These are phyloP conservation scores for Solanum pimpinellifolium DNA, from an alignment of 257 asterid species.

Conservation along the genomic window DNA sequence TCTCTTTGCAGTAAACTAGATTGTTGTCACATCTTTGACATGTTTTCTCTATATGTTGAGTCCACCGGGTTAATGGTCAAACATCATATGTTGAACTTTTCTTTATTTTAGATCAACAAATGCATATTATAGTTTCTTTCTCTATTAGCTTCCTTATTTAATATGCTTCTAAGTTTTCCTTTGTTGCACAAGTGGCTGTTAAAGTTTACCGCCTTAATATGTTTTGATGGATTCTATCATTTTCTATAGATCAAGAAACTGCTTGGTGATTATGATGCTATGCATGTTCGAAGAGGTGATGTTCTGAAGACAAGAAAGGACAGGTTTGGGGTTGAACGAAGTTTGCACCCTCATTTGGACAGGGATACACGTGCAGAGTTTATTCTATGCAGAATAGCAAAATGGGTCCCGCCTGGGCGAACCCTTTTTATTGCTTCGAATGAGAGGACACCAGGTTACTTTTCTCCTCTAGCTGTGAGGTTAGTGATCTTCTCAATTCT, in stretches of 20 bases:
- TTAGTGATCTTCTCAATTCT: slow-evolving; percentile 5
- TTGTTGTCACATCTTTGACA: not conserved
- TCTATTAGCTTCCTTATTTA: not conserved
- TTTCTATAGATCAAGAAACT: slow-evolving; percentile 53
- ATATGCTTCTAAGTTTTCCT: not conserved
- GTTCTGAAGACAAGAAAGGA: slow-evolving; percentile 78
- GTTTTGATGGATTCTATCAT: not conserved
- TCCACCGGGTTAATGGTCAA: not conserved
- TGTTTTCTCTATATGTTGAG: not conserved
- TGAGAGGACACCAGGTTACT: slow-evolving; percentile 74
- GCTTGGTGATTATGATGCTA: slow-evolving; percentile 91
- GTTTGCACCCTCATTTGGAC: slow-evolving; percentile 84
- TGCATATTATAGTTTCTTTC: not conserved
- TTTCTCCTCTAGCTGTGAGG: slow-evolving; percentile 70
- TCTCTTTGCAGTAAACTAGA: not conserved
- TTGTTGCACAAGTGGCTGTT: not conserved
- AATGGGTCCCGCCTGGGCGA: slow-evolving; percentile 82
- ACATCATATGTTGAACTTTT: not conserved
- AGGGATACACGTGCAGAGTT: slow-evolving; percentile 87
- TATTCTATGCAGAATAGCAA: slow-evolving; percentile 76
- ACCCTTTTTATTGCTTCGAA: slow-evolving; percentile 88
- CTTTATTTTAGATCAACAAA: not conserved
- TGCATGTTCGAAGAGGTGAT: slow-evolving; percentile 98
- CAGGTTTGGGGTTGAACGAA: slow-evolving; percentile 68
- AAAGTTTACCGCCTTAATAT: not conserved